Conservation (phyloP, 192 early-diverging fungal species). For the Physocladia obscura region DNA sequence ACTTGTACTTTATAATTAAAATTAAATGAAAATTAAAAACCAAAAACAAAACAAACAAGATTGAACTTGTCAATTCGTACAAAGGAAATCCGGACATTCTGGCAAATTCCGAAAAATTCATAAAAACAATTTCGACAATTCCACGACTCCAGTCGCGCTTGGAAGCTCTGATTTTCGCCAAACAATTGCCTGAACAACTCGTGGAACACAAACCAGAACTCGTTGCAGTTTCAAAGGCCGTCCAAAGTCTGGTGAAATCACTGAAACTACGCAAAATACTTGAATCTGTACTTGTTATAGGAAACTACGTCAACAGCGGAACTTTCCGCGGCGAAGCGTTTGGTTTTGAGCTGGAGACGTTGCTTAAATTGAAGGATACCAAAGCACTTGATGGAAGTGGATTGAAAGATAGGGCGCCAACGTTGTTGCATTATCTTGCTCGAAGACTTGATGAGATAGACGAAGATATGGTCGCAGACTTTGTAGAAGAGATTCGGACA, state of each 20-base stretch:
- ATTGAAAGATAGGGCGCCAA: slow-evolving; percentile 33
- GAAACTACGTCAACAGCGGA: slow-evolving; percentile 53
- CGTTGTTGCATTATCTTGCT: slow-evolving; percentile 52
- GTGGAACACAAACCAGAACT: slow-evolving; percentile 46
- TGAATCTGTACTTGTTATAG: slow-evolving; percentile 44
- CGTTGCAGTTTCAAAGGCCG: slow-evolving; percentile 35
- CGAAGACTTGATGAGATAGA: slow-evolving; percentile 35
- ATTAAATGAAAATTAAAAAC: too few species aligned
- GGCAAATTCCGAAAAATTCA: slow-evolving; percentile 47
- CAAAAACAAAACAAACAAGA: too few species aligned
- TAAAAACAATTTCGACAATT: slow-evolving; percentile 39
- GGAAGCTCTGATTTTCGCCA: slow-evolving; percentile 42
- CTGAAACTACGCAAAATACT: slow-evolving; percentile 31
- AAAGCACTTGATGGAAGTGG: slow-evolving; percentile 24
- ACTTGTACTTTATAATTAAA: background rate
- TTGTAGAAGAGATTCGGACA: slow-evolving; percentile 43
- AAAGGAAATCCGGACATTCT: slow-evolving; percentile 42
- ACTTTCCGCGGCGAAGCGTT: slow-evolving; percentile 52
- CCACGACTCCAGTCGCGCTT: slow-evolving; percentile 40
- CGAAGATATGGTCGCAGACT: slow-evolving; percentile 34
- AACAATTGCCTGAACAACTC: slow-evolving; percentile 44
- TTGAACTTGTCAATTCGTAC: slow-evolving; percentile 43
- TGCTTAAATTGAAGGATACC: slow-evolving; percentile 48
- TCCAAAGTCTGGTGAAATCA: slow-evolving; percentile 34
- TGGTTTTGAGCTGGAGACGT: slow-evolving; percentile 47